Evolutionary conservation across 305 asterid genomes (phyloP), one percentile per base, ranked within the genome.

Genomic region (Fraxinus albicans): DNA sequence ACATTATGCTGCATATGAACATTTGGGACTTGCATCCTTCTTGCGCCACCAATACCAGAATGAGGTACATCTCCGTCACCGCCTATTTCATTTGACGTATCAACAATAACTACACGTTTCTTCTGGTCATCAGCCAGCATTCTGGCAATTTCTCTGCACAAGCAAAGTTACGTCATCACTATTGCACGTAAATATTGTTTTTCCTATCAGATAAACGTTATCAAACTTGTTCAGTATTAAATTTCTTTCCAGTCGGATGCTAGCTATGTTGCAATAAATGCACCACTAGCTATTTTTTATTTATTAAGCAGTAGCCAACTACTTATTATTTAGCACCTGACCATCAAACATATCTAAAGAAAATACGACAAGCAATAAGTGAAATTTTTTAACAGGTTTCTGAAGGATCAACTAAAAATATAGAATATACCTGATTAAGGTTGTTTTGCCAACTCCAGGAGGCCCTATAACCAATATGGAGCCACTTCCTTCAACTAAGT

Each of bases 31-130:
- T 95, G 99, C 98, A 96, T 96, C 90, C 99, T 91, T 91, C 99
- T 91, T 84, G 99, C 97, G 81, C 93, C 92, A 21, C 99, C 99
- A 23, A 96, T 96, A 65, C 98, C 99, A 76, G 94, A 91, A 91
- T 96, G 99, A 82, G 99, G 99, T 80, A 96, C 92, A 79, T 96
- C 98, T 27, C 99, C 99, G 73, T 96, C 98, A 19, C 99, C 99
- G 75, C 99, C 99, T 6, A 96, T 96, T 87, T 96, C 99, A 88
- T 96, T 96, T 6, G 99, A 96, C 8, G 99, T 96, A 85, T 96
- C 99, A 82, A 96, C 98, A 84, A 96, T 92, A 77, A 96, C 97
- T 12, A 96, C 99, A 27, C 98, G 98, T 85, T 95, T 96, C 73
- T 86, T 88, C 87, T 90, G 93, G 90, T 96, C 95, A 88, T 94